Base-by-base conservation (phyloP, 2,329 filamentous ascomycete species). In the Ceratocystiopsis brevicomis region DNA sequence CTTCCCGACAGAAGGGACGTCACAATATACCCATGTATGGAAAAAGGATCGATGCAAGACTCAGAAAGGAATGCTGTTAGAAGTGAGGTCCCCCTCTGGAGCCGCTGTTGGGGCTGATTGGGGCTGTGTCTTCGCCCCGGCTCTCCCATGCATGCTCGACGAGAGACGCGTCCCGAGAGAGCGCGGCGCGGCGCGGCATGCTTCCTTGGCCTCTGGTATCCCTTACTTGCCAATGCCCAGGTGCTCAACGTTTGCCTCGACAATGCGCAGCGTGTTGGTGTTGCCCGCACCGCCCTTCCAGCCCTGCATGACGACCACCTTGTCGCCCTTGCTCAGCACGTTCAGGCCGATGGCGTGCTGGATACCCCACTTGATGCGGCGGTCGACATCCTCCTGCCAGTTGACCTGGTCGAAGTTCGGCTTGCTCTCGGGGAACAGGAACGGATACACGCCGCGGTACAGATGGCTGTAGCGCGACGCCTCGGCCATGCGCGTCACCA, bases 331-430 rank as follows among this genome's bases (percentile, higher is more conserved):
- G 57, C 66, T 70, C 49, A 92, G 67, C 40, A 87, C 73, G 53
- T 77, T 76, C 49, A 98, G 81, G 64, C 81, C 76, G 56, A 94
- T 75, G 54, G 85, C 90, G 59, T 86, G 76, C 59, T 73, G 68
- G 61, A 98, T 84, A 61, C 84, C 90, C 87, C 88, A 98, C 73
- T 88, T 94, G 64, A 98, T 84, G 59, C 90, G 85, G 61, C 79
- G 77, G 67, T 98, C 90, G 54, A 98, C 90, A 64, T 98, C 88
- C 70, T 96, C 86, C 69, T 98, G 90, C 90, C 90, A 98, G 66
- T 92, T 87, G 57, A 81, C 76, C 63, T 81, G 75, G 61, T 72
- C 74, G 66, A 96, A 98, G 68, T 98, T 85, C 54, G 90, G 90
- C 78, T 96, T 96, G 55, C 68, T 65, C 69, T 94, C 82, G 43